These are phyloP conservation scores for Hygrophoropsis aurantiaca DNA, from an alignment of 768 basidiomycete genomes.

Conservation along the genomic window DNA sequence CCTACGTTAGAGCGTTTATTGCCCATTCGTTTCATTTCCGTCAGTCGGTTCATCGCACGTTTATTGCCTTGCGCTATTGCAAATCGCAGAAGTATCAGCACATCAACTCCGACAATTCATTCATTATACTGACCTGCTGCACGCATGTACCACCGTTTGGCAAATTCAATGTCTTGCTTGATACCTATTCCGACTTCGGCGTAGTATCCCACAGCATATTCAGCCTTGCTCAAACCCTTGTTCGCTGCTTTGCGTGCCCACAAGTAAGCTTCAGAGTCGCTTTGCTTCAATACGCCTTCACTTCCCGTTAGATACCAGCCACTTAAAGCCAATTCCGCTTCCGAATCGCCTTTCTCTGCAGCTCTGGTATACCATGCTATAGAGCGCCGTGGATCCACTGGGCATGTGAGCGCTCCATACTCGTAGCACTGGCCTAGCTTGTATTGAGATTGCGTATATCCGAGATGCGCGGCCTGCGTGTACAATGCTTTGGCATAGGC, in stretches of 20 bases:
- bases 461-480: conserved; percentile 88
- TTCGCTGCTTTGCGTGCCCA: conserved; percentile 97
- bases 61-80: conserved; percentile 92
- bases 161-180: conserved; percentile 93
- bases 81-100: background rate
- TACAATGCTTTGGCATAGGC: conserved; percentile 82
- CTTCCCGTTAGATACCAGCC: conserved; percentile 98
- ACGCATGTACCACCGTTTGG: conserved; percentile 99
- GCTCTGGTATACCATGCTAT: conserved; percentile 99
- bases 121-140: conserved; percentile 76
- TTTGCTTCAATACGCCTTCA: conserved; percentile 95
- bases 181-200: conserved; percentile 97
- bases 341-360: conserved; percentile 92
- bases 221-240: conserved; percentile 94
- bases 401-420: conserved; percentile 85
- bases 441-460: conserved; percentile 92
- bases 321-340: conserved; percentile 93
- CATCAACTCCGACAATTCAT: conserved; percentile 4
- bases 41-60: conserved; percentile 92
- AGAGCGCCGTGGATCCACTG: conserved; percentile 88
- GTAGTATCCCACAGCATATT: conserved; percentile 99
- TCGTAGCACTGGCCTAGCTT: conserved; percentile 96
- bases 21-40: conserved; percentile 91
- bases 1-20: conserved; percentile 74
- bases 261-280: conserved; percentile 96